Evolutionary conservation across 176 grass and related monocot genomes (phyloP).

Genomic region (Elymus sibiricus): DNA sequence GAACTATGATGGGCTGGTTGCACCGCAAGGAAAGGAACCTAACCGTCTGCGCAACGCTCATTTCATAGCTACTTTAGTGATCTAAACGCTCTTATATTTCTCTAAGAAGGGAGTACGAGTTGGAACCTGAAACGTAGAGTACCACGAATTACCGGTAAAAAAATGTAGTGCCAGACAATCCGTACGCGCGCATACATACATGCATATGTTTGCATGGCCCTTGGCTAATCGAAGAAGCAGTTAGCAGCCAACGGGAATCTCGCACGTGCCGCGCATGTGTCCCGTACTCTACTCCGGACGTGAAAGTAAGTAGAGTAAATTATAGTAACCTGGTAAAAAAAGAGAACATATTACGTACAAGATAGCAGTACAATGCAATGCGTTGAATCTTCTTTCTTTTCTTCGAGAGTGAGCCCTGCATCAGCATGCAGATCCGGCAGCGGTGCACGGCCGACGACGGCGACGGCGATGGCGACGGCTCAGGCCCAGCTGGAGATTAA

Average conservation of each 20-base stretch:
- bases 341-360: too few relatives aligned
- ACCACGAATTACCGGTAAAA: too few relatives aligned
- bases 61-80: too few relatives aligned
- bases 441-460: background rate
- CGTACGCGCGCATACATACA: background rate
- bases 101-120: too few relatives aligned
- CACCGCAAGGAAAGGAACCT: too few relatives aligned
- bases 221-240: background rate
- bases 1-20: too few relatives aligned
- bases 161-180: background rate
- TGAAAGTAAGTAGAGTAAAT: too few relatives aligned
- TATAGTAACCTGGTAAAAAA: background rate
- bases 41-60: too few relatives aligned
- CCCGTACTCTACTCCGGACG: background rate
- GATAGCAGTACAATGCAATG: too few relatives aligned
- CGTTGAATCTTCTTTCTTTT: too few relatives aligned
- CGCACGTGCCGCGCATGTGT: slow-evolving; percentile 23
- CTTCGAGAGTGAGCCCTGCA: background rate
- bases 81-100: too few relatives aligned
- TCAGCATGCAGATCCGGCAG: background rate
- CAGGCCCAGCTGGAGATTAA: background rate
- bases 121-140: too few relatives aligned
- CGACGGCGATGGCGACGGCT: background rate
- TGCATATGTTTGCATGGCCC: background rate
- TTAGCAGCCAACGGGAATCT: background rate